These are phyloP conservation scores for Stachybotrys elegans DNA, from an alignment of 2,329 filamentous ascomycete genomes.

Conservation along the genomic window DNA sequence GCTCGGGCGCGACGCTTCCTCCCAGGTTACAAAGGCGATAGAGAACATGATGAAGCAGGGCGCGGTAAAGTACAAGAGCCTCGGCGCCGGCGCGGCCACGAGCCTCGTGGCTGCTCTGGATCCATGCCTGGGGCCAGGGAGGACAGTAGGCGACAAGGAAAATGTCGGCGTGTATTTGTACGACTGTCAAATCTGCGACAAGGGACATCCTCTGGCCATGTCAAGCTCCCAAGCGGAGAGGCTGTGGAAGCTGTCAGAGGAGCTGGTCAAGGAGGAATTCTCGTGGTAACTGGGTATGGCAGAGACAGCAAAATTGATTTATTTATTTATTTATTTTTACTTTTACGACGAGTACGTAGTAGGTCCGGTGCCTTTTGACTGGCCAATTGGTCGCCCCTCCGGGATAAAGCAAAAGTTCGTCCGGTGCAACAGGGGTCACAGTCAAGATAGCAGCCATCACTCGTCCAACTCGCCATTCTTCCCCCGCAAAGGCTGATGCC, in stretches of 20 bases:
- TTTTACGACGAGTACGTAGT: background rate
- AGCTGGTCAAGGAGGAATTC: constrained; percentile 25
- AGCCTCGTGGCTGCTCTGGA: constrained; percentile 26
- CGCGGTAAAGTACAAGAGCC: constrained; percentile 14
- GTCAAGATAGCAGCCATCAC: too few relatives aligned
- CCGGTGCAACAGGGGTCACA: too few relatives aligned
- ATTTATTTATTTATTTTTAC: background rate
- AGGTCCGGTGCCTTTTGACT: too few relatives aligned
- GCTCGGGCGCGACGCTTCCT: constrained; percentile 15
- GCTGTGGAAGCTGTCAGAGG: constrained; percentile 27
- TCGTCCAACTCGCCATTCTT: too few relatives aligned
- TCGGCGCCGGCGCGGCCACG: constrained; percentile 22
- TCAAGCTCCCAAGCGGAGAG: constrained; percentile 20
- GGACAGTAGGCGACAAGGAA: constrained; percentile 8
- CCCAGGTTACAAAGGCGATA: constrained; percentile 9
- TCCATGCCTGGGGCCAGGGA: constrained; percentile 8
- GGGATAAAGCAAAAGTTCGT: too few relatives aligned
- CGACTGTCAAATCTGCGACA: constrained; percentile 17
- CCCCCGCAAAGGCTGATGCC: too few relatives aligned
- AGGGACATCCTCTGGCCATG: constrained; percentile 6
- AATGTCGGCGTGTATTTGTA: constrained; percentile 21
- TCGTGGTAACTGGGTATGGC: constrained; percentile 10
- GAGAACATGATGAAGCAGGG: constrained; percentile 8
- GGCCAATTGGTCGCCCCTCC: too few relatives aligned
- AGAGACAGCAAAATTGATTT: background rate